Conservation (phyloP, 352 stramenopile genomes). For the Phytophthora pisi region DNA sequence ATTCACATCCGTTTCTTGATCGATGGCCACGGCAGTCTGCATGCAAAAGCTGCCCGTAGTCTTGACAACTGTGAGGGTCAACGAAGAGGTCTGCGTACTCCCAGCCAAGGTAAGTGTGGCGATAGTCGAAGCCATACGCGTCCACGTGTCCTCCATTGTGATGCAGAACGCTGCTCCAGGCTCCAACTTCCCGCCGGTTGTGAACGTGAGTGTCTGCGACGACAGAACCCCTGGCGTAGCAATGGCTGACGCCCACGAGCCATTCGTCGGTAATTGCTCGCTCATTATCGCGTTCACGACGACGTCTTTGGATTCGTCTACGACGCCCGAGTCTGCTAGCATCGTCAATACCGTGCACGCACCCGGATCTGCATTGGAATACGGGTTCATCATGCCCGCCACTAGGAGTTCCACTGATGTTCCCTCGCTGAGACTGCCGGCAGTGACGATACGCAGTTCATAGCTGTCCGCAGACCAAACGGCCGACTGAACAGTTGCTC, state of each 20-base stretch:
- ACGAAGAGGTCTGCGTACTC: slow-evolving; percentile 1
- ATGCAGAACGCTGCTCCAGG: slow-evolving; percentile 47
- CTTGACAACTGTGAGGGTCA: slow-evolving; percentile 24
- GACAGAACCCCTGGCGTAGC: slow-evolving; percentile 56
- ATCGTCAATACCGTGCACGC: slow-evolving; percentile 40
- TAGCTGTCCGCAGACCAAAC: slow-evolving; percentile 35
- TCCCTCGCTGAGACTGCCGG: slow-evolving; percentile 44
- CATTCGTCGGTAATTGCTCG: slow-evolving; percentile 28
- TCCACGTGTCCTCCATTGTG: slow-evolving; percentile 41
- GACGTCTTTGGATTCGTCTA: slow-evolving; percentile 55
- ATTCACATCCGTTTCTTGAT: slow-evolving; percentile 43
- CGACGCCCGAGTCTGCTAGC: slow-evolving; percentile 48
- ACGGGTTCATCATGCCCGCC: slow-evolving; percentile 64
- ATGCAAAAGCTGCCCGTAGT: slow-evolving; percentile 36
- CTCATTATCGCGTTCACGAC: slow-evolving; percentile 50
- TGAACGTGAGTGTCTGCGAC: slow-evolving; percentile 46
- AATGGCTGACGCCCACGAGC: slow-evolving; percentile 44
- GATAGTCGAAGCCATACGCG: slow-evolving; percentile 33
- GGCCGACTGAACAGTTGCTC: slow-evolving; percentile 37
- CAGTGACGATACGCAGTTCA: slow-evolving; percentile 45
- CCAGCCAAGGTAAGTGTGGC: slow-evolving; percentile 28
- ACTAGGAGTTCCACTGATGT: slow-evolving; percentile 46
- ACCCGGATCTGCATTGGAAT: slow-evolving; percentile 21
- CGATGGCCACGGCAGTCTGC: slow-evolving; percentile 25
- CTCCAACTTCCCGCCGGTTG: slow-evolving; percentile 51